Base-by-base conservation (phyloP, 768 basidiomycete species). In the Obba rivulosa region DNA sequence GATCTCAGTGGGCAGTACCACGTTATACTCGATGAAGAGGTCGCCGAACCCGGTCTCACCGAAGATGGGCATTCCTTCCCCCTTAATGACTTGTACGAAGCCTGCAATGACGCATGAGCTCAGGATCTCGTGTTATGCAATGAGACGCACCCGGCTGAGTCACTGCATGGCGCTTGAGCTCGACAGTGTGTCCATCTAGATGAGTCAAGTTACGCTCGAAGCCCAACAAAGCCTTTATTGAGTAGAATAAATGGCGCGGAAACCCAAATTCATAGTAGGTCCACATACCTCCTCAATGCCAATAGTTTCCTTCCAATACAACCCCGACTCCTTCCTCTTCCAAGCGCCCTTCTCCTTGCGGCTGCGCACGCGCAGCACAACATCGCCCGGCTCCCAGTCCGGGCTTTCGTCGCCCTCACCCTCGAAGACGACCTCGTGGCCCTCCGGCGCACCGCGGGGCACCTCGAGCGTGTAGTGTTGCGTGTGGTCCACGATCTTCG, bases 151-250 rank as follows among this genome's bases (percentile, higher is more conserved):
- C 87, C 55, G 96, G 96, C 61, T 99, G 96, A 34, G 96, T 98
- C 1, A 95, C 90, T 14, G 83, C 85, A 35, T 75, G 72, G 45
- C 92, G 77, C 35, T 74, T 74, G 9, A 98, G 68, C 43, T 74
- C 71, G 34, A 98, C 77, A 24, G 74, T 67, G 61, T 87, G 87
- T 4, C 92, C 95, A 60, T 97, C 96, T 50, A 99, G 74, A 67
- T 94, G 93, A 3, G 87, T 92, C 46, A 99, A 66, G 60, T 92
- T 92, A 35, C 83, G 82, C 61, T 92, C 79, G 69, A 99, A 97
- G n/a, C 96, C 96, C 21, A 99, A 75, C n/a, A 98, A 69, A 13
- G 95, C 94, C 94, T 98, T n/a, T n/a, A n/a, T n/a, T n/a, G 48
- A n/a, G 37, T 42, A 53, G 28, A 34, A 34, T 50, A 16, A 40